Percentiles rank a stretch among this genome's conserved stretches.
Evolutionary conservation across 2,329 filamentous ascomycete species (phyloP).

Genomic region (Colletotrichum agaves): DNA sequence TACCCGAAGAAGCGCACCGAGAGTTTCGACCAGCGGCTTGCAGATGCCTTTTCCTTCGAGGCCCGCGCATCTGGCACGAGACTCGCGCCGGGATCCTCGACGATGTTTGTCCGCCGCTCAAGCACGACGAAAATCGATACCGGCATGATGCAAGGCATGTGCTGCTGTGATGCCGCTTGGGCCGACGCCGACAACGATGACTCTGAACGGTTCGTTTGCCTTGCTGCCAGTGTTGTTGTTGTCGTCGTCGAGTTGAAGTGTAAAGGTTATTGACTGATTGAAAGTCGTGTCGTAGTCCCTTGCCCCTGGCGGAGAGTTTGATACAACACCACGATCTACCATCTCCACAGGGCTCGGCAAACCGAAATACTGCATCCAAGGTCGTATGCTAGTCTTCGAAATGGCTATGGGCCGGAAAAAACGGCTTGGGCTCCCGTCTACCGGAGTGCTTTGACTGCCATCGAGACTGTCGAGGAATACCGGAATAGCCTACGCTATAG

Average conservation of each 20-base stretch:
- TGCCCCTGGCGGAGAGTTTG: conserved; percentile 19
- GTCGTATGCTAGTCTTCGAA: not conserved
- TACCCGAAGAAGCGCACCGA: conserved; percentile 37
- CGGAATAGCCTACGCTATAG: too few relatives aligned
- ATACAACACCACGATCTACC: not conserved
- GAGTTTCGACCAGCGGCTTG: conserved; percentile 3
- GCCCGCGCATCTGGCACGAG: conserved; percentile 45
- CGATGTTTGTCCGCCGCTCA: conserved; percentile 42
- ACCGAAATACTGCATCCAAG: not conserved
- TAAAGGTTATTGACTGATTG: not conserved
- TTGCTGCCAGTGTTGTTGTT: conserved; percentile 38
- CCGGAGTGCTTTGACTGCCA: not conserved
- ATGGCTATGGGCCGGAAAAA: not conserved
- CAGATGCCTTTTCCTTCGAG: conserved; percentile 53
- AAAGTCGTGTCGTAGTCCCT: not conserved
- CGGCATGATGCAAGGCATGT: conserved; percentile 45
- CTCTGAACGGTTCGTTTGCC: conserved; percentile 42
- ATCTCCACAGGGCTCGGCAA: conserved; percentile 7
- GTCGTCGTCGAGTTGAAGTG: not conserved
- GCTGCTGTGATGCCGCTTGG: conserved; percentile 45
- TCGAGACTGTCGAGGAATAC: not conserved
- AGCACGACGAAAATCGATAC: conserved; percentile 50
- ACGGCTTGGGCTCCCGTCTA: not conserved
- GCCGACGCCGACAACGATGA: conserved; percentile 47
- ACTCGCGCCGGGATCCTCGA: conserved; percentile 44